Evolutionary conservation across 2,329 filamentous ascomycete genomes (phyloP).

Genomic region (Akanthomyces lecanii): DNA sequence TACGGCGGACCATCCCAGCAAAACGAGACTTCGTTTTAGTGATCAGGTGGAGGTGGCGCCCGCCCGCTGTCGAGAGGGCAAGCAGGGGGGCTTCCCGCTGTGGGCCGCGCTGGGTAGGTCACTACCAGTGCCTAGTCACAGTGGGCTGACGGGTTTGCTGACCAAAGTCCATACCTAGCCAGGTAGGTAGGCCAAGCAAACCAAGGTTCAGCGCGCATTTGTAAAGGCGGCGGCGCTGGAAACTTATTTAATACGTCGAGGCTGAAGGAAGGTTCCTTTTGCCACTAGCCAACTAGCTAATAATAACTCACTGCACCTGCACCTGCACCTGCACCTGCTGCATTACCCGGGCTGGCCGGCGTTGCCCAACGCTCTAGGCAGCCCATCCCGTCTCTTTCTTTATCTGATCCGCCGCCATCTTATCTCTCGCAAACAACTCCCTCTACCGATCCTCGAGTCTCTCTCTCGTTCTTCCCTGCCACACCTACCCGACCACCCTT

Average conservation of each 20-base stretch:
- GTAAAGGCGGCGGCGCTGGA: too few relatives aligned
- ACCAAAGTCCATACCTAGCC: not conserved
- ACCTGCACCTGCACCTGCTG: too few relatives aligned
- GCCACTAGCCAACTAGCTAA: too few relatives aligned
- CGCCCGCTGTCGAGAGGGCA: not conserved
- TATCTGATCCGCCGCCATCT: slow-evolving; percentile 13
- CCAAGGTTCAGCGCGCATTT: not conserved
- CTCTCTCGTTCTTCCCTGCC: not conserved
- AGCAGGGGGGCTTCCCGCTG: slow-evolving; percentile 6
- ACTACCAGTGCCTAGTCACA: too few relatives aligned
- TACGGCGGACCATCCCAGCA: not conserved
- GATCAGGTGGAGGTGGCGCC: slow-evolving; percentile 2
- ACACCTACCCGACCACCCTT: not conserved
- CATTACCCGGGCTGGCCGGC: too few relatives aligned
- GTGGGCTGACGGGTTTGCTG: not conserved
- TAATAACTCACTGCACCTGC: too few relatives aligned
- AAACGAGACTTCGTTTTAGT: not conserved
- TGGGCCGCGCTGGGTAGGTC: not conserved
- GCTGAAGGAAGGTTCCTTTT: too few relatives aligned
- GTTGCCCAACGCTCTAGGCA: not conserved
- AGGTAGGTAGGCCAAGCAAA: too few relatives aligned
- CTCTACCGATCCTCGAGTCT: not conserved
- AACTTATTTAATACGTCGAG: too few relatives aligned
- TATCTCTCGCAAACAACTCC: slow-evolving; percentile 3
- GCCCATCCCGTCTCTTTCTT: not conserved